Conservation (phyloP, 2,329 filamentous ascomycete genomes). For the Magnaporthiopsis rhizophila region DNA sequence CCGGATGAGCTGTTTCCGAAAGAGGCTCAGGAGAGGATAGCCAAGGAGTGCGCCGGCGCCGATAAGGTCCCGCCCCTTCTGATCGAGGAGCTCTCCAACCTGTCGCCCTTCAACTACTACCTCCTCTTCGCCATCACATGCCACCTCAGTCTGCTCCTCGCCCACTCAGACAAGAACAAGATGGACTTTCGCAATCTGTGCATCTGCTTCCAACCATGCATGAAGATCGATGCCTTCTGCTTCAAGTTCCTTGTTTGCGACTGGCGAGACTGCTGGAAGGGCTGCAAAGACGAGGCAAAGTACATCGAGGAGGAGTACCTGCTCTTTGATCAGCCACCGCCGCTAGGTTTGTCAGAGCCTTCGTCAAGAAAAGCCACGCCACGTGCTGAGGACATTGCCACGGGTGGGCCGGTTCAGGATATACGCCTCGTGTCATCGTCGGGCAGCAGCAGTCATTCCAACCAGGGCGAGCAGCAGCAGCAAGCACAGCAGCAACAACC, state of each 20-base stretch:
- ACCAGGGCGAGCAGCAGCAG: slow-evolving; percentile 8
- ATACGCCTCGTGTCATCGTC: slow-evolving; percentile 57
- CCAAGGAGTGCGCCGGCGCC: slow-evolving; percentile 69
- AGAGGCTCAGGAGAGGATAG: slow-evolving; percentile 68
- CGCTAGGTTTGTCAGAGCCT: slow-evolving; percentile 32
- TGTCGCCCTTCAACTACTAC: slow-evolving; percentile 97
- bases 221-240: slow-evolving; percentile 91
- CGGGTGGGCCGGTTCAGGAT: slow-evolving; percentile 22
- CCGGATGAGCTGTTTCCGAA: slow-evolving; percentile 92
- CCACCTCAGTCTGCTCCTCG: slow-evolving; percentile 83
- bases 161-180: slow-evolving; percentile 92
- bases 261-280: slow-evolving; percentile 96
- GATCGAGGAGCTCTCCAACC: slow-evolving; percentile 78
- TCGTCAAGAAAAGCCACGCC: not conserved
- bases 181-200: slow-evolving; percentile 96
- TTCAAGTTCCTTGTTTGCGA: slow-evolving; percentile 94
- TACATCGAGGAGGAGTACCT: slow-evolving; percentile 64
- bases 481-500: slow-evolving; percentile 23
- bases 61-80: slow-evolving; percentile 77
- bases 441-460: slow-evolving; percentile 52
- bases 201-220: slow-evolving; percentile 94
- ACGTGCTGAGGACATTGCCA: not conserved
- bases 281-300: slow-evolving; percentile 81
- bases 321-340: slow-evolving; percentile 50
- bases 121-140: slow-evolving; percentile 95